A percentile compares a stretch with the other conserved stretches of the same genome.
Evolutionary conservation across 495 filamentous ascomycete species (phyloP).

Genomic region (Glutinoglossum americanum): DNA sequence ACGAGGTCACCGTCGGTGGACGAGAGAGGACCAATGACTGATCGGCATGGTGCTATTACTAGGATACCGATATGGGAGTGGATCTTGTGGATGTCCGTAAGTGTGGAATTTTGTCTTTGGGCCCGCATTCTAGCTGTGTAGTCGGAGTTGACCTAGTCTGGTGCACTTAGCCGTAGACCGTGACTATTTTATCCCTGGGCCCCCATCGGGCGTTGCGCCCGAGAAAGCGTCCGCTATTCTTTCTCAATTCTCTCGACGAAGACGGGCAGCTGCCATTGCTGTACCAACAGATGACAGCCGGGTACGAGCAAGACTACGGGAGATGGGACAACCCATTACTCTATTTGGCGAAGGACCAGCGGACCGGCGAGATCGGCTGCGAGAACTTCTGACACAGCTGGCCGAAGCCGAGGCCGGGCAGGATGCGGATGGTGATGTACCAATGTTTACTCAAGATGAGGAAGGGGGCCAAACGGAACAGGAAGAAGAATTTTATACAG

Average conservation of each 20-base stretch:
- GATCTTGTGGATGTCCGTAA: slow-evolving; percentile 62
- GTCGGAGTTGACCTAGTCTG: neutral
- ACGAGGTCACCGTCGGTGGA: neutral
- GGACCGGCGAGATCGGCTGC: slow-evolving; percentile 70
- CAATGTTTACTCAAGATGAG: slow-evolving; percentile 14
- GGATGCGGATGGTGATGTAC: slow-evolving; percentile 23
- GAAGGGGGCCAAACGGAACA: slow-evolving; percentile 31
- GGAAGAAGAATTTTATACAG: slow-evolving; percentile 92
- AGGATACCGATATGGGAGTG: slow-evolving; percentile 47
- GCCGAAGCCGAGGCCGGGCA: slow-evolving; percentile 35
- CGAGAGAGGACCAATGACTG: slow-evolving; percentile 9
- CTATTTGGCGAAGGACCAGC: slow-evolving; percentile 81
- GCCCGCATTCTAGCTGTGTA: neutral
- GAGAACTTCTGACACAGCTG: slow-evolving; percentile 54
- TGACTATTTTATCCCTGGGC: slow-evolving; percentile 61
- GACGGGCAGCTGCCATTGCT: slow-evolving; percentile 70
- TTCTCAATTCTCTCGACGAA: slow-evolving; percentile 74
- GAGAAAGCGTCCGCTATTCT: slow-evolving; percentile 78
- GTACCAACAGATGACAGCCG: slow-evolving; percentile 88
- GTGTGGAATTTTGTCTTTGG: slow-evolving; percentile 13
- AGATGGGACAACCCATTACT: slow-evolving; percentile 79
- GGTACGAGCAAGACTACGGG: slow-evolving; percentile 59
- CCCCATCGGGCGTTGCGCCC: slow-evolving; percentile 52
- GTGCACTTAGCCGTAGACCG: slow-evolving; percentile 45
- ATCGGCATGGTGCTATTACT: slow-evolving; percentile 10